Conservation (phyloP, 495 filamentous ascomycete genomes). For the Margaritispora aquatica region DNA sequence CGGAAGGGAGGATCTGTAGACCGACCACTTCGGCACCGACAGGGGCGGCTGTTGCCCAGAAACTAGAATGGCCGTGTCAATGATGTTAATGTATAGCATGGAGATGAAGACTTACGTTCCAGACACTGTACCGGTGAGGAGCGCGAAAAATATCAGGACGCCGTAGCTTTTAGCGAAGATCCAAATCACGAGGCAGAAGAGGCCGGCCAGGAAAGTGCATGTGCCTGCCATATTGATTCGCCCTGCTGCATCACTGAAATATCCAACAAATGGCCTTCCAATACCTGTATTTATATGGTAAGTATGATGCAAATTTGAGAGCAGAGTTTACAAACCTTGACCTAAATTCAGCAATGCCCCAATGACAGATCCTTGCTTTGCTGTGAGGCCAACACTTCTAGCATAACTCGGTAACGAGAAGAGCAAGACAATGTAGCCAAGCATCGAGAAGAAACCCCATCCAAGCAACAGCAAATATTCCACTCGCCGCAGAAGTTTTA, state of each 20-base stretch:
- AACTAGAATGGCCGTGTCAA: conserved; percentile 23
- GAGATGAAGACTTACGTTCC: conserved; percentile 38
- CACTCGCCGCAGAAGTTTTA: conserved; percentile 42
- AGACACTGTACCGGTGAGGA: conserved; percentile 63
- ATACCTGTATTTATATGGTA: conserved; percentile 30
- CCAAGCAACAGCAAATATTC: conserved; percentile 55
- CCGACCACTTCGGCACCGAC: conserved; percentile 76
- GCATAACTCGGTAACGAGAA: conserved; percentile 64
- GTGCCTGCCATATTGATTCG: conserved; percentile 55
- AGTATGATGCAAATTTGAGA: neutral
- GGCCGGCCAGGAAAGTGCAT: conserved; percentile 47
- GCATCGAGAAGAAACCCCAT: conserved; percentile 62
- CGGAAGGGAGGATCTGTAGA: conserved; percentile 59
- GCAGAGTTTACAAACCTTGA: conserved; percentile 29
- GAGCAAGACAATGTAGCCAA: conserved; percentile 56
- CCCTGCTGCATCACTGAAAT: conserved; percentile 54
- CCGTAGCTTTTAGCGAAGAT: conserved; percentile 59
- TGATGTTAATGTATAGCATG: conserved; percentile 20
- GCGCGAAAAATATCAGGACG: conserved; percentile 62
- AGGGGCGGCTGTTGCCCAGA: conserved; percentile 68
- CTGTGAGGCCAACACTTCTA: conserved; percentile 46
- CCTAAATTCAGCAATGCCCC: conserved; percentile 63
- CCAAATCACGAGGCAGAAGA: conserved; percentile 63
- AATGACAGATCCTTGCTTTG: conserved; percentile 57
- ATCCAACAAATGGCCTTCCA: conserved; percentile 59